Evolutionary conservation across 2,329 filamentous ascomycete genomes (phyloP), one percentile per base, ranked within the genome.

Genomic region (Trichoderma sp.): DNA sequence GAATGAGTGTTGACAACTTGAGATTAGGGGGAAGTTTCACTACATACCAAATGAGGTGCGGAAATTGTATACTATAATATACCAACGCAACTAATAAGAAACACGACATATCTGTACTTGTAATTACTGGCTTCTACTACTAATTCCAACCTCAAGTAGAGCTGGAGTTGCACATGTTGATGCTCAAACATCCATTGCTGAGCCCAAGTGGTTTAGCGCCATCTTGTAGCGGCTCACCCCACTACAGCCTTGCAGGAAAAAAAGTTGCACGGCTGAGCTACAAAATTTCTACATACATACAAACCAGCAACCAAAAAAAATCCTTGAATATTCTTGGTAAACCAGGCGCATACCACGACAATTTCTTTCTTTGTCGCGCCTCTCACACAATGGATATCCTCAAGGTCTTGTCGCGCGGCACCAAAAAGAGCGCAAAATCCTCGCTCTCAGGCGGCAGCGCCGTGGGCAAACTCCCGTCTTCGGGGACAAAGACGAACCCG

Each of bases 381-480:
- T 53, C 13, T 6, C 9, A 3, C 36, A 71, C 23, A 20, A 93
- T 93, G 91, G 91, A 94, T 81, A 90, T 93, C 69, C 84, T 93
- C 77, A 93, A 90, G 77, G 83, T 94, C 36, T 84, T 94, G 72
- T 93, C 92, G 43, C 87, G 92, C 65, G 91, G 91, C 71, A 90
- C 89, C 3, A 93, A 92, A 73, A 85, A 85, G 76, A 82, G 85
- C 15, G 78, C 83, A 6, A 85, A 82, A 71, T 76, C 78, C 20
- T 73, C 80, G 53, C 76, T 75, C 30, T 69, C 73, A 39, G 75
- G 74, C 53, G 78, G 80, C 34, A 76, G 76, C 34, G 77, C 79
- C 34, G 73, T 81, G 23, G 76, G 82, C 3, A 86, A 84, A 70
- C 83, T 92, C 36, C 91, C 91, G 7, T 93, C 91, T 4, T 88